Conservation (phyloP, 345 rosid species). For the Balakata baccata region DNA sequence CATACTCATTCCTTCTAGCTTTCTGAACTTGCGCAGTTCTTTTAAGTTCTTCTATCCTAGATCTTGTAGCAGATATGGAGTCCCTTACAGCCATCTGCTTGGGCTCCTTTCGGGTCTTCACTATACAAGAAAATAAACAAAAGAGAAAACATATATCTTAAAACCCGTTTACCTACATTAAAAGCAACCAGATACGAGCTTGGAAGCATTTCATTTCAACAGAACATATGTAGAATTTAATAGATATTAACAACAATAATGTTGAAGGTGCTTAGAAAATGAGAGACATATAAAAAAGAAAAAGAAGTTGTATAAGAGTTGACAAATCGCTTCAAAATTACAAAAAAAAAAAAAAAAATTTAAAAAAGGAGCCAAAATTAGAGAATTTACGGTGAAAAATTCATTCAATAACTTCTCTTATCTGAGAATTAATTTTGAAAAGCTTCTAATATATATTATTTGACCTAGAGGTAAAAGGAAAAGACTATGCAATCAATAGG, state of each 20-base stretch:
- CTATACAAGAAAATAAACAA: constrained; percentile 36
- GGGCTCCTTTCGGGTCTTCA: constrained; percentile 75
- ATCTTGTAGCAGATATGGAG: constrained; percentile 52
- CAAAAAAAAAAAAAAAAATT: background rate
- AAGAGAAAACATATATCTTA: constrained; percentile 1
- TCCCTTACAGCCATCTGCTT: constrained; percentile 63
- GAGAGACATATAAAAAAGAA: background rate
- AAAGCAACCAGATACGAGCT: constrained; percentile 2
- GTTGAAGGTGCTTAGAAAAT: background rate
- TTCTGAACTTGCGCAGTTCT: constrained; percentile 51
- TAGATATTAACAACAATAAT: background rate
- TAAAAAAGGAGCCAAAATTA: background rate
- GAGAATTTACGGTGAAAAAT: background rate
- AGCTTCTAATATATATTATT: background rate
- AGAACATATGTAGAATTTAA: background rate
- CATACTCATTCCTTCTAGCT: constrained; percentile 61
- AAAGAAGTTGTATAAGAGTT: background rate
- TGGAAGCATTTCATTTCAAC: background rate
- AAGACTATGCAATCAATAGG: background rate
- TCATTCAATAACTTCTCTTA: background rate
- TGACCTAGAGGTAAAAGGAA: background rate
- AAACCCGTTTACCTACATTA: background rate
- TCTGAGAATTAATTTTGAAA: background rate
- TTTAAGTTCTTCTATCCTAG: constrained; percentile 56
- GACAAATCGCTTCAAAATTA: background rate